Conservation (phyloP, 1,139 yeast species). For the Kazachstania sp. region DNA sequence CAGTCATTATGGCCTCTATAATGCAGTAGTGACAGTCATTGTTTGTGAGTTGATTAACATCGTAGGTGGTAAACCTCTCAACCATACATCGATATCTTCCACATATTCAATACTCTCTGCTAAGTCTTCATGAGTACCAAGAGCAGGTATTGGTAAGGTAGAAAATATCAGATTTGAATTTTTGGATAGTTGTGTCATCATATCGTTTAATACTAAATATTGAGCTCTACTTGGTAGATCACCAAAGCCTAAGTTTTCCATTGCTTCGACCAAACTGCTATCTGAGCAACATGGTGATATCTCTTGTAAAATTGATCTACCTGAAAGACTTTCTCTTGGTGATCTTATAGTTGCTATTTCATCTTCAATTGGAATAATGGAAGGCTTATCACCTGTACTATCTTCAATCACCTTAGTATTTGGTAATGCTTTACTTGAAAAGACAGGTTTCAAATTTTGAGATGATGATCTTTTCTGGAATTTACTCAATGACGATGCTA, state of each 20-base stretch:
- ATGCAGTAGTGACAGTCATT: constrained; percentile 89
- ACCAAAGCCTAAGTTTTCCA: constrained; percentile 52
- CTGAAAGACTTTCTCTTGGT: constrained; percentile 8
- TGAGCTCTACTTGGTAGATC: constrained; percentile 88
- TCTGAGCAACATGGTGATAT: constrained; percentile 25
- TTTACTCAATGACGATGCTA: constrained; percentile 2
- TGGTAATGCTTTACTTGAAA: constrained; percentile 73
- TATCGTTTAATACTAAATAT: constrained; percentile 75
- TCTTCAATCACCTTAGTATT: constrained; percentile 61
- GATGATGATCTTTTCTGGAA: constrained; percentile 29
- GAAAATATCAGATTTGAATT: constrained; percentile 70
- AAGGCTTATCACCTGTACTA: constrained; percentile 53
- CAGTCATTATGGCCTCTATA: constrained; percentile 32
- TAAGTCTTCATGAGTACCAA: constrained; percentile 68
- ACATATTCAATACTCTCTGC: constrained; percentile 67
- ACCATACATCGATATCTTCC: constrained; percentile 70
- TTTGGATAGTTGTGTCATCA: constrained; percentile 59
- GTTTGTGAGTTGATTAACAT: constrained; percentile 81
- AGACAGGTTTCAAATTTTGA: constrained; percentile 46
- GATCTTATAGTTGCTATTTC: constrained; percentile 10
- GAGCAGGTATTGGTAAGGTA: constrained; percentile 79
- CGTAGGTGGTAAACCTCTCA: constrained; percentile 72
- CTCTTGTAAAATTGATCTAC: constrained; percentile 17
- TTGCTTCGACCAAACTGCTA: constrained; percentile 28
- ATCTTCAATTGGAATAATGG: constrained; percentile 45